Conservation (phyloP, 345 rosid genomes). For the Aquilaria sinensis region DNA sequence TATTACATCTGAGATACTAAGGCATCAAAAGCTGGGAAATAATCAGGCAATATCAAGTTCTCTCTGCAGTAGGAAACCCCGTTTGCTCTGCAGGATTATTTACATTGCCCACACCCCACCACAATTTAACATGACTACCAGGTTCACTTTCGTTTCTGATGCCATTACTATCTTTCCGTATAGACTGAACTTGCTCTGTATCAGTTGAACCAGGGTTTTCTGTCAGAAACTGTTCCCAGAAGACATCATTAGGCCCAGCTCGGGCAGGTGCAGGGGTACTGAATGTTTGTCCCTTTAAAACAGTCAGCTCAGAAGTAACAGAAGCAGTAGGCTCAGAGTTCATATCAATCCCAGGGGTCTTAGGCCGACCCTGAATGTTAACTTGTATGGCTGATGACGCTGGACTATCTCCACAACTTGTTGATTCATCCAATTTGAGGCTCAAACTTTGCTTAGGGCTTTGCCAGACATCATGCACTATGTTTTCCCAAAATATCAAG, state of each 20-base stretch:
- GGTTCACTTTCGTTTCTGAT: slow-evolving; percentile 40
- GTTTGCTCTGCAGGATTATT: slow-evolving; percentile 73
- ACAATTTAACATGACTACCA: slow-evolving; percentile 43
- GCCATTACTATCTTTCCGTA: slow-evolving; percentile 52
- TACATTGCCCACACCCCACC: slow-evolving; percentile 65
- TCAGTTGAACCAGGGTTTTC: slow-evolving; percentile 88
- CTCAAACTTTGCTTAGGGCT: slow-evolving; percentile 24
- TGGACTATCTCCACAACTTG: slow-evolving; percentile 67
- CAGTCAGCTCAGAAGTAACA: slow-evolving; percentile 28
- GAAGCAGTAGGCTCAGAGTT: slow-evolving; percentile 50
- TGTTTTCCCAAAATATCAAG: slow-evolving; percentile 65
- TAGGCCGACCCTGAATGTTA: slow-evolving; percentile 36
- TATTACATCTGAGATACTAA: slow-evolving; percentile 12
- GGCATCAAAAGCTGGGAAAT: slow-evolving; percentile 19
- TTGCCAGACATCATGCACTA: slow-evolving; percentile 31
- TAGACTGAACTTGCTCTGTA: slow-evolving; percentile 65
- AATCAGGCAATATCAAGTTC: slow-evolving; percentile 38
- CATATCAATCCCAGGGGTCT: slow-evolving; percentile 79
- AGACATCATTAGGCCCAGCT: slow-evolving; percentile 77
- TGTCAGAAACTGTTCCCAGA: slow-evolving; percentile 96
- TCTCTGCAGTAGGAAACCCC: slow-evolving; percentile 79
- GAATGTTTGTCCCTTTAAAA: slow-evolving; percentile 24
- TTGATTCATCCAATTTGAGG: slow-evolving; percentile 64
- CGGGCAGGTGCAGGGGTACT: slow-evolving; percentile 25
- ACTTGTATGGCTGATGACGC: slow-evolving; percentile 47